Percentiles rank a stretch among this genome's conserved stretches.
phyloP scores from a whole-genome alignment of 2,329 filamentous ascomycete genomes.

The Pestalotiopsis sp. region DNA sequence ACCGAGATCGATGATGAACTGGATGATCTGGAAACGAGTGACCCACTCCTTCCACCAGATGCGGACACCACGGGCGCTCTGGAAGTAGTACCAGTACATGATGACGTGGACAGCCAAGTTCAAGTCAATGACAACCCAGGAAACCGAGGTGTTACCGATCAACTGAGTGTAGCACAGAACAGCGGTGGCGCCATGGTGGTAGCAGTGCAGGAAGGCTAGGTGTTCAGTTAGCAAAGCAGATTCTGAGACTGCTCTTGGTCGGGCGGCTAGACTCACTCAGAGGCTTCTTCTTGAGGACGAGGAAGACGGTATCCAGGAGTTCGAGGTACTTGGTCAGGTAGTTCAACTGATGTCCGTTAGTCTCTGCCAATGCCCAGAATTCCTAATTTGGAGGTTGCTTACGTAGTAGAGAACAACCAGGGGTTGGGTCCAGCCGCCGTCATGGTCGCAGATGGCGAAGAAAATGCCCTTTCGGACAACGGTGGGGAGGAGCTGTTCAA shows the following conservation, averaged over 20 bases:
- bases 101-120: constrained; percentile 95
- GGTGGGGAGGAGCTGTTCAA: constrained; percentile 88
- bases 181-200: constrained; percentile 96
- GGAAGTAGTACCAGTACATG: constrained; percentile 99
- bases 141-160: constrained; percentile 88
- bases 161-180: constrained; percentile 98
- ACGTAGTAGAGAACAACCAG: constrained; percentile 97
- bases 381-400: constrained; percentile 42
- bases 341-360: constrained; percentile 68
- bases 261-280: constrained; percentile 60
- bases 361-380: not conserved
- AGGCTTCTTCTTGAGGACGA: constrained; percentile 99
- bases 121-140: constrained; percentile 91
- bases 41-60: constrained; percentile 99
- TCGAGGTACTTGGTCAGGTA: constrained; percentile 98
- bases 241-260: not conserved
- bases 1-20: constrained; percentile 97
- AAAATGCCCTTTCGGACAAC: constrained; percentile 82
- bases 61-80: constrained; percentile 90
- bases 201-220: constrained; percentile 92
- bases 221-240: not conserved
- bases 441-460: constrained; percentile 78
- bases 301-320: constrained; percentile 91
- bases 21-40: constrained; percentile 93
- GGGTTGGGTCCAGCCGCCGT: constrained; percentile 92